These are phyloP conservation scores for Trypanosoma melophagium DNA, from an alignment of 208 protist species.

Conservation along the genomic window DNA sequence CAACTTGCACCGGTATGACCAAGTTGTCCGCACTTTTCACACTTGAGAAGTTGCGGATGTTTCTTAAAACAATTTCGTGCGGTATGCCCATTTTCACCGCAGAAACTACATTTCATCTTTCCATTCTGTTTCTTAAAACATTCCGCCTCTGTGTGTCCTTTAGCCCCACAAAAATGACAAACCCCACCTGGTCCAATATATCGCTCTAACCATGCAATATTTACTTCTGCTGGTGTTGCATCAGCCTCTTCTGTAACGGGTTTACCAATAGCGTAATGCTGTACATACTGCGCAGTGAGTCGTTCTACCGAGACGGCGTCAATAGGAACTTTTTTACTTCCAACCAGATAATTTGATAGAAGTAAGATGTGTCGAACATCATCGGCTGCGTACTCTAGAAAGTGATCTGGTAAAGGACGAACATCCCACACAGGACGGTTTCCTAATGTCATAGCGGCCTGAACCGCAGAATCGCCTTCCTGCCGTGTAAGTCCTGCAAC, in stretches of 20 bases:
- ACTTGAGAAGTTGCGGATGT: conserved; percentile 81
- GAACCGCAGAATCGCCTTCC: conserved; percentile 77
- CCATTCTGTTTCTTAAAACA: conserved; percentile 82
- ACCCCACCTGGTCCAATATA: conserved; percentile 79
- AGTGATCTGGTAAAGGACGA: conserved; percentile 82
- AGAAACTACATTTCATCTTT: conserved; percentile 39
- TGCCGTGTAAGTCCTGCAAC: conserved; percentile 65
- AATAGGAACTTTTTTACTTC: conserved; percentile 24
- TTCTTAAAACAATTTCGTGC: conserved; percentile 50
- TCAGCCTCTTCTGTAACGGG: conserved; percentile 74
- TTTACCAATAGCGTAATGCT: conserved; percentile 62
- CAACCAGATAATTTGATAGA: conserved; percentile 36
- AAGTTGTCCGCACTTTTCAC: conserved; percentile 77
- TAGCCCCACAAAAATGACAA: conserved; percentile 74
- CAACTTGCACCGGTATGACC: conserved; percentile 76
- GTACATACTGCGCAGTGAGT: conserved; percentile 74
- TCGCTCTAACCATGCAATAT: conserved; percentile 63
- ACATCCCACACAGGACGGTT: conserved; percentile 88
- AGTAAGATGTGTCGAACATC: conserved; percentile 88
- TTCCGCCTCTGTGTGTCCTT: conserved; percentile 81
- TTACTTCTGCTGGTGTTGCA: conserved; percentile 67
- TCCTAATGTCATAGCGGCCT: conserved; percentile 82
- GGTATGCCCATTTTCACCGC: conserved; percentile 50
- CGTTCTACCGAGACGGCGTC: conserved; percentile 47
- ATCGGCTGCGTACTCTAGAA: conserved; percentile 86